Evolutionary conservation across 805 yeast species (phyloP).

Genomic region (Monosporozyma servazzii): DNA sequence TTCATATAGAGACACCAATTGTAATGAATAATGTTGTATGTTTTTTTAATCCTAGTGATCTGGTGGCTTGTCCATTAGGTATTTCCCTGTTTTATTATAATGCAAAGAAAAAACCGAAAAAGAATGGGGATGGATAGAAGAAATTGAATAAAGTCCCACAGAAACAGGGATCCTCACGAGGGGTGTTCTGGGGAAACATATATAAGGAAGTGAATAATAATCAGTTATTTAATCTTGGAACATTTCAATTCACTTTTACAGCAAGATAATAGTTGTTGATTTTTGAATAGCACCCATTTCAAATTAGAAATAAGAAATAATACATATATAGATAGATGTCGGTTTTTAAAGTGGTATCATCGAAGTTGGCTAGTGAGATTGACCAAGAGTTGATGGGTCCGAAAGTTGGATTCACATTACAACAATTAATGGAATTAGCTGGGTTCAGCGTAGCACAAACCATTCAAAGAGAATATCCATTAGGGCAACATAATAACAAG

Average conservation of each 20-base stretch:
- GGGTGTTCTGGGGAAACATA: too few relatives aligned
- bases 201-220: too few relatives aligned
- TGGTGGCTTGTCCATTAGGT: neutral
- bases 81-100: neutral
- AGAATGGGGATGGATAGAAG: neutral
- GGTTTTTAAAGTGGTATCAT: slow-evolving; percentile 23
- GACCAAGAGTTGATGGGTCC: slow-evolving; percentile 84
- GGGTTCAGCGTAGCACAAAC: slow-evolving; percentile 92
- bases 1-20: neutral
- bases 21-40: neutral
- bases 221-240: neutral
- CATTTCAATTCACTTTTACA: neutral
- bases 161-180: neutral
- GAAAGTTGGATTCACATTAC: slow-evolving; percentile 36
- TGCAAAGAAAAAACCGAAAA: neutral
- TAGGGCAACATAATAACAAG: slow-evolving; percentile 24
- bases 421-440: slow-evolving; percentile 78
- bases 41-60: neutral
- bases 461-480: slow-evolving; percentile 56
- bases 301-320: neutral
- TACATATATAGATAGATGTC: neutral
- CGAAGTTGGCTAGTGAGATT: slow-evolving; percentile 57
- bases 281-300: too few relatives aligned
- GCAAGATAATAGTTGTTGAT: too few relatives aligned
- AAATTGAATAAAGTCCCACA: neutral